Evolutionary conservation across 1,284 basidiomycete genomes (phyloP).

Genomic region (Abortiporus biennis): DNA sequence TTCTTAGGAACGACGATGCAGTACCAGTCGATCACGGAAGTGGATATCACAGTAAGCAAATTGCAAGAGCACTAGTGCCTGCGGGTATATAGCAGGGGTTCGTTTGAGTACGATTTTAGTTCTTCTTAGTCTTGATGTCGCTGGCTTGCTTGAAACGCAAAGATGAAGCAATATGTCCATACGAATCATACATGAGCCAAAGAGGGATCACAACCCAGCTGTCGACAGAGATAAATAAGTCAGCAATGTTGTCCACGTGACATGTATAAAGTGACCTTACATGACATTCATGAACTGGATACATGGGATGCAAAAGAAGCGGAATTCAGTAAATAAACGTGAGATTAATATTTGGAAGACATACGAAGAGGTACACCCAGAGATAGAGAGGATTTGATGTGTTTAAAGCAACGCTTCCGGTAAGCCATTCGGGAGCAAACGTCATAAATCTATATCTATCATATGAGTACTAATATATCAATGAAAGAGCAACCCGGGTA

Average conservation of each 20-base stretch:
- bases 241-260: neutral
- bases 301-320: constrained; percentile 2
- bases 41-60: too few relatives aligned
- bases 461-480: neutral
- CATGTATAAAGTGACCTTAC: constrained; percentile 35
- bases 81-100: too few relatives aligned
- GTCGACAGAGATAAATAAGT: constrained; percentile 7
- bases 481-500: too few relatives aligned
- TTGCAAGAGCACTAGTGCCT: too few relatives aligned
- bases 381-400: constrained; percentile 55
- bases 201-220: constrained; percentile 79
- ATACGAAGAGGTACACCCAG: constrained; percentile 40
- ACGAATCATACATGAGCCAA: constrained; percentile 72
- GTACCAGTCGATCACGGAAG: too few relatives aligned
- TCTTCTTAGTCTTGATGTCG: constrained; percentile 31
- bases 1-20: too few relatives aligned
- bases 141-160: constrained; percentile 40
- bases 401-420: constrained; percentile 64
- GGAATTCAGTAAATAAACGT: constrained; percentile 5
- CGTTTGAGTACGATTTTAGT: constrained; percentile 15
- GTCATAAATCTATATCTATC: constrained; percentile 71
- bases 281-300: constrained; percentile 72
- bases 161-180: constrained; percentile 54
- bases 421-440: constrained; percentile 81
- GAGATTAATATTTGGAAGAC: too few relatives aligned